Conservation (phyloP, 306 rosid genomes). For the Fragaria vesca region DNA sequence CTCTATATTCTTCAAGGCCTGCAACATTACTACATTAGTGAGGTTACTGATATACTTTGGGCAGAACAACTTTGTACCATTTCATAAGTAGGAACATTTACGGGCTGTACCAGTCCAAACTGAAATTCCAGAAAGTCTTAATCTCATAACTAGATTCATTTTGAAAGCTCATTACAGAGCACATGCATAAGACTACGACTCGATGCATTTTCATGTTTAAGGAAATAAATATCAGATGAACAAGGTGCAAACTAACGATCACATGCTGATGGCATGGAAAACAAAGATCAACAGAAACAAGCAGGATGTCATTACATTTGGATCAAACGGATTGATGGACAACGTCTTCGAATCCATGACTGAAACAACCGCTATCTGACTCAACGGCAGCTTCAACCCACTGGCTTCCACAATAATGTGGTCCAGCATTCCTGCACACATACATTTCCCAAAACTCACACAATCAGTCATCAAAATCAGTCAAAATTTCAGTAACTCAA, state of each 20-base stretch:
- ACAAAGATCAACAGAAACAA: background rate
- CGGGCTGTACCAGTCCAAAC: background rate
- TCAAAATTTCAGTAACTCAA: background rate
- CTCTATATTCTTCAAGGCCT: slow-evolving; percentile 73
- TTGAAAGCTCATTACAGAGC: background rate
- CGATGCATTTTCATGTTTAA: background rate
- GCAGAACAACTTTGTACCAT: background rate
- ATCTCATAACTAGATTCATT: background rate
- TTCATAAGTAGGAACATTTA: background rate
- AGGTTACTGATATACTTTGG: background rate
- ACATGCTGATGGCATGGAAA: background rate
- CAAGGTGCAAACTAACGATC: background rate
- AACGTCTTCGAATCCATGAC: slow-evolving; percentile 79
- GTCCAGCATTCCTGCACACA: slow-evolving; percentile 84
- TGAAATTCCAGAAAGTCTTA: background rate
- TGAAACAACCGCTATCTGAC: slow-evolving; percentile 80
- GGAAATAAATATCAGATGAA: background rate
- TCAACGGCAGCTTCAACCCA: slow-evolving; percentile 79
- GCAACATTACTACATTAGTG: slow-evolving; percentile 30
- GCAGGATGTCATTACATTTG: slow-evolving; percentile 46
- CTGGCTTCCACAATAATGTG: slow-evolving; percentile 83
- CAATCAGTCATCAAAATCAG: background rate
- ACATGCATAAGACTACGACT: background rate
- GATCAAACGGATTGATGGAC: slow-evolving; percentile 84
- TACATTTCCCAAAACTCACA: slow-evolving; percentile 7